A percentile compares a stretch with the other conserved stretches of the same genome.
These are phyloP conservation scores for Epichloe coenophiala DNA, from an alignment of 2,329 filamentous ascomycete species.

Conservation along the genomic window DNA sequence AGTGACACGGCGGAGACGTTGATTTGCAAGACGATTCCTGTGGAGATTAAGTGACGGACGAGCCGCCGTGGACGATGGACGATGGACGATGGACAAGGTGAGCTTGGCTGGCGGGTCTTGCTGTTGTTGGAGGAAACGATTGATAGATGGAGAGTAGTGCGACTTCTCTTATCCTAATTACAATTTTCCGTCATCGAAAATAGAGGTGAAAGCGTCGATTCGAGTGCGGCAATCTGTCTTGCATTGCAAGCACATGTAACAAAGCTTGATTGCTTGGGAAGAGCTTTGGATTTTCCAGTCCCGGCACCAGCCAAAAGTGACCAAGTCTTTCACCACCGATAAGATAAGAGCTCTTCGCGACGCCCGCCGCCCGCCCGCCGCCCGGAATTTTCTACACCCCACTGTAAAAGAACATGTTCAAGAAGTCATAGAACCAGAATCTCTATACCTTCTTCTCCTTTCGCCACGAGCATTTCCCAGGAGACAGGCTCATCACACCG, in stretches of 20 bases:
- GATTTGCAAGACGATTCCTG: conserved; percentile 3
- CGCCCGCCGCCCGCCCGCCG: neutral
- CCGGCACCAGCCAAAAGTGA: neutral
- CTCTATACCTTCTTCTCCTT: too few species aligned
- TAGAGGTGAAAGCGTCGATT: too few species aligned
- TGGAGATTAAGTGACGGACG: neutral
- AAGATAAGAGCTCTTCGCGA: conserved; percentile 1
- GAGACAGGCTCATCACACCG: neutral
- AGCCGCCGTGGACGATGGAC: neutral
- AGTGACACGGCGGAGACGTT: neutral
- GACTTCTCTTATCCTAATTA: too few species aligned
- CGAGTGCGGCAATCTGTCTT: too few species aligned
- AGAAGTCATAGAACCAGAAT: too few species aligned
- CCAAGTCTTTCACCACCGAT: neutral
- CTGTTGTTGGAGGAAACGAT: too few species aligned
- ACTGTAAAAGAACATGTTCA: neutral
- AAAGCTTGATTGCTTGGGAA: too few species aligned
- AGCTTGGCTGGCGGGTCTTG: neutral
- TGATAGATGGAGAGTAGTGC: too few species aligned
- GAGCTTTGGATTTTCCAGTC: too few species aligned
- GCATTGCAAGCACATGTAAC: too few species aligned
- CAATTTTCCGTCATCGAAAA: too few species aligned
- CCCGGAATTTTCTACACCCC: conserved; percentile 1
- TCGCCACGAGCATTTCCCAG: too few species aligned
- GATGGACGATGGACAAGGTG: neutral